Evolutionary conservation across 2,329 filamentous ascomycete genomes (phyloP).

Genomic region (Aplosporella prunicola): DNA sequence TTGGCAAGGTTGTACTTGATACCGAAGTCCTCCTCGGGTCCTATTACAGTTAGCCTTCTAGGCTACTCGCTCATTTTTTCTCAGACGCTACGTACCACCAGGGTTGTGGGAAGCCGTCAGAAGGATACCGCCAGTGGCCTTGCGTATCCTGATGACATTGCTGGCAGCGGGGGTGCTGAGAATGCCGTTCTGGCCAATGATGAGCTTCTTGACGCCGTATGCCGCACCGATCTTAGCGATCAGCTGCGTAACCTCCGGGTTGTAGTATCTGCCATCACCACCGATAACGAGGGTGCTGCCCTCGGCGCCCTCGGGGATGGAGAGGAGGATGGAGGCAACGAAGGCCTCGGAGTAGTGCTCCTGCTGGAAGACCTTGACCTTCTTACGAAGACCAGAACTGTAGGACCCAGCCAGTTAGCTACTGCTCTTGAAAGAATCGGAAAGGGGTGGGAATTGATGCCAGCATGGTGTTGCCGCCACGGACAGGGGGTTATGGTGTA

Average conservation of each 20-base stretch:
- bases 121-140: slow-evolving; percentile 92
- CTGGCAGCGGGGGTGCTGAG: slow-evolving; percentile 93
- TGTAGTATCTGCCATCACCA: slow-evolving; percentile 94
- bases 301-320: slow-evolving; percentile 87
- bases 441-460: slow-evolving; percentile 3
- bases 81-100: slow-evolving; percentile 57
- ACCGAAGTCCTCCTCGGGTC: slow-evolving; percentile 88
- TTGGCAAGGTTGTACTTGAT: slow-evolving; percentile 99
- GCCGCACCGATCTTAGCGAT: slow-evolving; percentile 96
- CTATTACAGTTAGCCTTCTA: slow-evolving; percentile 36
- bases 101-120: slow-evolving; percentile 98
- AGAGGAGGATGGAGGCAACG: slow-evolving; percentile 84
- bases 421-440: neutral
- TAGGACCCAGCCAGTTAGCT: slow-evolving; percentile 2
- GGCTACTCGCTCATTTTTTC: neutral
- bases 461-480: too few relatives aligned
- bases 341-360: slow-evolving; percentile 94
- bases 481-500: too few relatives aligned
- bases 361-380: slow-evolving; percentile 96
- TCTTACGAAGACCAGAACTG: slow-evolving; percentile 96
- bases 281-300: slow-evolving; percentile 90
- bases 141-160: slow-evolving; percentile 87
- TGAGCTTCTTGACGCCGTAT: slow-evolving; percentile 96
- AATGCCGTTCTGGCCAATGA: slow-evolving; percentile 94
- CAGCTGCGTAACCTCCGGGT: slow-evolving; percentile 90